A percentile compares a stretch with the other conserved stretches of the same genome.
These are phyloP conservation scores for Herpotrichia juniperi DNA, from an alignment of 2,329 filamentous ascomycete genomes.

Conservation along the genomic window DNA sequence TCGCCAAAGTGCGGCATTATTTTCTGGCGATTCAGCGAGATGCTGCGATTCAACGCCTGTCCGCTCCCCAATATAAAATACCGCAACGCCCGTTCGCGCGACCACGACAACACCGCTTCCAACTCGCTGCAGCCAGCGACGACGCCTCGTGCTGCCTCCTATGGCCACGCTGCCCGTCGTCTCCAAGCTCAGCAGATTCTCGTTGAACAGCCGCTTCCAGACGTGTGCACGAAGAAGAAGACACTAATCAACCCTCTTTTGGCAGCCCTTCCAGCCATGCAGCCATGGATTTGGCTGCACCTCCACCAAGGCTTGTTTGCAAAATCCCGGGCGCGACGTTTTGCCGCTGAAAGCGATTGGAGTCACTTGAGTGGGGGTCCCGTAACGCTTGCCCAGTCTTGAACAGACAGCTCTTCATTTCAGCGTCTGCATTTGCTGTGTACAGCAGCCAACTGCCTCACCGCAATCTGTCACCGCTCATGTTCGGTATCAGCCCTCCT, in stretches of 20 bases:
- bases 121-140: neutral
- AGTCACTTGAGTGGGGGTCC: conserved; percentile 10
- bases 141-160: too few relatives aligned
- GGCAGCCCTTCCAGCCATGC: conserved; percentile 1
- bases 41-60: neutral
- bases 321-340: conserved; percentile 5
- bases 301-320: conserved; percentile 14
- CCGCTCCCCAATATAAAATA: conserved; percentile 2
- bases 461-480: conserved; percentile 7
- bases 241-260: neutral
- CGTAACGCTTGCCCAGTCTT: neutral
- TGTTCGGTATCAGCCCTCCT: neutral
- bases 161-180: neutral
- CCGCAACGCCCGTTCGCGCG: neutral
- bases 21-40: conserved; percentile 6
- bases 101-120: neutral
- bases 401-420: neutral
- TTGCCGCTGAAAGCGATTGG: conserved; percentile 16
- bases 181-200: neutral
- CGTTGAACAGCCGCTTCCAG: conserved; percentile 1
- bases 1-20: conserved; percentile 19
- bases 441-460: conserved; percentile 6
- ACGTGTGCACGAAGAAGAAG: too few relatives aligned
- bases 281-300: conserved; percentile 13
- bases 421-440: neutral